A percentile compares a stretch with the other conserved stretches of the same genome.
phyloP scores from a whole-genome alignment of 1,284 basidiomycete species.

The Ceratobasidium sp. region DNA sequence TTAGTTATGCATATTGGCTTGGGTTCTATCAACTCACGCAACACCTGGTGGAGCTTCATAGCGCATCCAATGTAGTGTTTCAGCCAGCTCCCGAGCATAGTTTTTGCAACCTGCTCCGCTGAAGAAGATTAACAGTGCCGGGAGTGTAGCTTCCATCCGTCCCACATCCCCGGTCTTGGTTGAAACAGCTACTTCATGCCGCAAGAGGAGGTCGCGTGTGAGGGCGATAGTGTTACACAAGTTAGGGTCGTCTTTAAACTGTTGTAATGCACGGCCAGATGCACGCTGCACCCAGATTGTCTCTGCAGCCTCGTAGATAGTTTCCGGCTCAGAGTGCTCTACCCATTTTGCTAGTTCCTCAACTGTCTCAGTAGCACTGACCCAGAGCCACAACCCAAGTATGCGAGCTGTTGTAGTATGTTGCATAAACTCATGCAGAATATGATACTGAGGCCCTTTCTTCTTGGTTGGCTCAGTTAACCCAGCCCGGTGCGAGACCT shows the following conservation, averaged over 20 bases:
- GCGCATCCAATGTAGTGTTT: not conserved
- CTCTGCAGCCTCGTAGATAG: not conserved
- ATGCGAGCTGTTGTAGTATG: conserved; percentile 1
- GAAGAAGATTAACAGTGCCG: not conserved
- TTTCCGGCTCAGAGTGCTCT: not conserved
- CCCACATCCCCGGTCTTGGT: not conserved
- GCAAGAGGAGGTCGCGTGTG: not conserved
- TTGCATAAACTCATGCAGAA: not conserved
- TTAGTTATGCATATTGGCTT: not conserved
- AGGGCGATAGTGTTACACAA: not conserved
- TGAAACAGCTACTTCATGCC: not conserved
- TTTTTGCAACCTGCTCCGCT: not conserved
- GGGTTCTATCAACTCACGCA: not conserved
- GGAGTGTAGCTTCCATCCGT: conserved; percentile 1
- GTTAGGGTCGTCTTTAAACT: not conserved
- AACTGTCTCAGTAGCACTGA: not conserved
- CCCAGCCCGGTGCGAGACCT: not conserved
- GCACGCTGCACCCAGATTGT: not conserved
- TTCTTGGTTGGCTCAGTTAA: not conserved
- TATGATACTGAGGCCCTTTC: not conserved
- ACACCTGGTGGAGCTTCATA: conserved; percentile 5
- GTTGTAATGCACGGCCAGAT: not conserved
- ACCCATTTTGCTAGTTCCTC: not conserved
- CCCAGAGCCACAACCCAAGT: not conserved
- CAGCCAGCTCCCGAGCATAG: conserved; percentile 3